Conservation (phyloP, 495 filamentous ascomycete species). For the Amphirosellinia nigrospora region DNA sequence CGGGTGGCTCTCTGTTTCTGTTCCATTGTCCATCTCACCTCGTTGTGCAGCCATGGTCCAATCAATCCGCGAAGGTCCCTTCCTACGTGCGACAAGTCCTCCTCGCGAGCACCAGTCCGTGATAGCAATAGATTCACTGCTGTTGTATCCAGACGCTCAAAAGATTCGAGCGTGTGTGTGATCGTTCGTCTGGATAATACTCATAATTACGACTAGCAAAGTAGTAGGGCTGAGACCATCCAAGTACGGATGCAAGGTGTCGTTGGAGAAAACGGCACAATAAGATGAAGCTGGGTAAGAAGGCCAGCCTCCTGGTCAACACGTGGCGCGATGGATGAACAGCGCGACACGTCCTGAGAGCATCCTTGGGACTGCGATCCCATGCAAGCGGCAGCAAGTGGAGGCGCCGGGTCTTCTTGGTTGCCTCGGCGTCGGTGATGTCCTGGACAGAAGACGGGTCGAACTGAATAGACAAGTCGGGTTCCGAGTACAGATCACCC, state of each 20-base stretch:
- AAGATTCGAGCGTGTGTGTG: slow-evolving; percentile 61
- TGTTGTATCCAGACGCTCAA: slow-evolving; percentile 67
- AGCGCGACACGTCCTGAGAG: slow-evolving; percentile 63
- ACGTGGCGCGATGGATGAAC: slow-evolving; percentile 75
- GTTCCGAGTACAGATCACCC: slow-evolving; percentile 42
- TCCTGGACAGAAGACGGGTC: slow-evolving; percentile 66
- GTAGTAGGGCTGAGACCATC: slow-evolving; percentile 79
- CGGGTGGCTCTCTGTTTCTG: slow-evolving; percentile 26
- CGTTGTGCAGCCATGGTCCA: slow-evolving; percentile 82
- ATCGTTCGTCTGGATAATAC: slow-evolving; percentile 70
- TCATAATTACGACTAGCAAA: slow-evolving; percentile 80
- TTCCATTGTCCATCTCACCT: slow-evolving; percentile 60
- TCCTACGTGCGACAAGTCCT: slow-evolving; percentile 56
- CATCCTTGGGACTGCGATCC: slow-evolving; percentile 51
- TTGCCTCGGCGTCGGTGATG: slow-evolving; percentile 68
- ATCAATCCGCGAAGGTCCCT: slow-evolving; percentile 77
- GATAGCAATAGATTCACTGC: slow-evolving; percentile 74
- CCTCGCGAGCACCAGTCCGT: slow-evolving; percentile 55
- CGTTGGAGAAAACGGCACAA: slow-evolving; percentile 76
- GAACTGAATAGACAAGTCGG: slow-evolving; percentile 44
- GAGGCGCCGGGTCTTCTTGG: slow-evolving; percentile 73
- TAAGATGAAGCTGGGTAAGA: slow-evolving; percentile 71
- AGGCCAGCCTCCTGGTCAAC: slow-evolving; percentile 83
- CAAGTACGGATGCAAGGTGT: slow-evolving; percentile 71
- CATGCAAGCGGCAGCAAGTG: slow-evolving; percentile 66